Evolutionary conservation across 1,139 yeast species (phyloP).

Genomic region (Sporopachydermia cereana): DNA sequence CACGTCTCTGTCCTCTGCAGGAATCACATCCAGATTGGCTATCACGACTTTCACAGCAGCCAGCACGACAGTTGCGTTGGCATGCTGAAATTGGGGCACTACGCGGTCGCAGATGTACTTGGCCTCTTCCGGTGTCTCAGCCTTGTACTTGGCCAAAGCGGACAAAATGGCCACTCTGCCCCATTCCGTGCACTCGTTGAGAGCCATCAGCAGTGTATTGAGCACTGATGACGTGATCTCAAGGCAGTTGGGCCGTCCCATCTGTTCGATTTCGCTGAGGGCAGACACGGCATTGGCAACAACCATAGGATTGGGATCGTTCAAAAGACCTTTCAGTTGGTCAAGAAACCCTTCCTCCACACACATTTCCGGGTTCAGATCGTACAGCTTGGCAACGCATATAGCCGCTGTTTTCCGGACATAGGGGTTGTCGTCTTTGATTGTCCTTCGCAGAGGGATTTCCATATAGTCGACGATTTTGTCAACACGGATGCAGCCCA

Average conservation of each 20-base stretch:
- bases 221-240: constrained; percentile 35
- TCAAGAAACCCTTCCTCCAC: constrained; percentile 79
- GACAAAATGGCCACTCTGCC: constrained; percentile 86
- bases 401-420: constrained; percentile 97
- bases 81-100: constrained; percentile 94
- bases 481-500: constrained; percentile 96
- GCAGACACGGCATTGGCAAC: constrained; percentile 89
- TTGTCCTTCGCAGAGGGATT: constrained; percentile 73
- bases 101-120: constrained; percentile 83
- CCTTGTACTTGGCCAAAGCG: constrained; percentile 58
- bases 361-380: constrained; percentile 70
- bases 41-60: constrained; percentile 76
- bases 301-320: constrained; percentile 93
- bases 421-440: constrained; percentile 90
- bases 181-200: constrained; percentile 99
- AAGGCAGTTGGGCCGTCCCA: constrained; percentile 40
- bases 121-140: constrained; percentile 50
- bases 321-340: constrained; percentile 54
- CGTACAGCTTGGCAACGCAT: constrained; percentile 92
- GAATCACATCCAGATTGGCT: constrained; percentile 50
- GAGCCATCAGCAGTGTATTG: constrained; percentile 61
- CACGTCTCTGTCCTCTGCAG: constrained; percentile 31
- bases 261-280: constrained; percentile 66
- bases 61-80: constrained; percentile 89
- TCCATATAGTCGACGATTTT: constrained; percentile 94